Evolutionary conservation across 2,329 filamentous ascomycete species (phyloP).

Genomic region (Phyllosticta citribraziliensis): DNA sequence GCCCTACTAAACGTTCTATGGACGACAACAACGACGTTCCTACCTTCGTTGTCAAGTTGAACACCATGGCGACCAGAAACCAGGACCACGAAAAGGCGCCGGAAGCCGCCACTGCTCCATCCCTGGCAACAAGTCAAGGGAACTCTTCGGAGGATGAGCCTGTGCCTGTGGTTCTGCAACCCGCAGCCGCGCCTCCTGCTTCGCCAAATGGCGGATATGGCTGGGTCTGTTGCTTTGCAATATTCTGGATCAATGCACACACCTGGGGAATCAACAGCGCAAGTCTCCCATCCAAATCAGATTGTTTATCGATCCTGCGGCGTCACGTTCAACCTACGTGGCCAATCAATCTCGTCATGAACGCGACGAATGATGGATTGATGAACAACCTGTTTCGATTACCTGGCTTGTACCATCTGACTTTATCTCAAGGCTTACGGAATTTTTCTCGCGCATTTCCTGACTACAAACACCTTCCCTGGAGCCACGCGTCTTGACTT

Average conservation of each 20-base stretch:
- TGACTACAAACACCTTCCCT: conserved; percentile 52
- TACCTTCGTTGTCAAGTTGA: not conserved
- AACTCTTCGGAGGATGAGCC: not conserved
- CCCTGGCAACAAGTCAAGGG: not conserved
- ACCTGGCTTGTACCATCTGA: not conserved
- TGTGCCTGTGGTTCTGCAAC: not conserved
- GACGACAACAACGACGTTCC: not conserved
- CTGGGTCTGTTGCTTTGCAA: conserved; percentile 44
- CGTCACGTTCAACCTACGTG: not conserved
- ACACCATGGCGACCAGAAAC: not conserved
- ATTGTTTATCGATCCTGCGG: not conserved
- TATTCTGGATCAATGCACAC: conserved; percentile 36
- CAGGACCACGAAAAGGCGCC: not conserved
- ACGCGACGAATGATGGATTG: not conserved
- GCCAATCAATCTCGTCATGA: not conserved
- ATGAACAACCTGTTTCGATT: not conserved
- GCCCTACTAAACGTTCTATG: not conserved
- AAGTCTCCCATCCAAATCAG: conserved; percentile 12
- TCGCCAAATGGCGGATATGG: conserved; percentile 54
- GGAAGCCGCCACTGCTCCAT: not conserved
- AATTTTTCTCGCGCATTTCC: conserved; percentile 68
- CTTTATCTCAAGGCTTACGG: conserved; percentile 46
- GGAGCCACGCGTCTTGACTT: conserved; percentile 56
- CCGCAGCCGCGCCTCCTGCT: conserved; percentile 20
- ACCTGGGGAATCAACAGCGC: conserved; percentile 38